A percentile compares a stretch with the other conserved stretches of the same genome.
These are phyloP conservation scores for Drechslerella stenobrocha DNA, from an alignment of 2,329 filamentous ascomycete genomes.

Conservation along the genomic window DNA sequence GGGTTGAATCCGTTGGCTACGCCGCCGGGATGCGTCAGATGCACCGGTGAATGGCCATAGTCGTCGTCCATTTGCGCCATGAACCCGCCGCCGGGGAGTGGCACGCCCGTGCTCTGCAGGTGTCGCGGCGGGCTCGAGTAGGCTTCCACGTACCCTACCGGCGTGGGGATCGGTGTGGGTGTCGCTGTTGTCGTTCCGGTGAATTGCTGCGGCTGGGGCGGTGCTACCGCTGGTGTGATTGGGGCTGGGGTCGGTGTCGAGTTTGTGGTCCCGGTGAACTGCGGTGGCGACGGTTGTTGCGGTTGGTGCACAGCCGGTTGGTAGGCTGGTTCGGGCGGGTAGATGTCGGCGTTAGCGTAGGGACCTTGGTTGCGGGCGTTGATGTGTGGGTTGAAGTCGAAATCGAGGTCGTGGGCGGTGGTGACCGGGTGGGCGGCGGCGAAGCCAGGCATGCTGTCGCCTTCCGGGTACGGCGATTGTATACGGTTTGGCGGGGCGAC, in stretches of 20 bases:
- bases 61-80: slow-evolving; percentile 46
- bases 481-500: slow-evolving; percentile 27
- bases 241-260: slow-evolving; percentile 9
- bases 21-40: slow-evolving; percentile 21
- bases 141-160: slow-evolving; percentile 14
- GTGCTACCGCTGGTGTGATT: slow-evolving; percentile 4
- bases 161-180: slow-evolving; percentile 25
- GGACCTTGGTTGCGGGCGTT: slow-evolving; percentile 46
- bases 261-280: slow-evolving; percentile 18
- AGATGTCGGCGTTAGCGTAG: slow-evolving; percentile 45
- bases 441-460: slow-evolving; percentile 30
- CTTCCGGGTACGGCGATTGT: slow-evolving; percentile 41
- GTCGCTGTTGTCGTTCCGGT: slow-evolving; percentile 18
- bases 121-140: slow-evolving; percentile 25
- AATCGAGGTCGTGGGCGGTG: slow-evolving; percentile 12
- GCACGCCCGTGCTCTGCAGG: slow-evolving; percentile 6
- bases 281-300: slow-evolving; percentile 1
- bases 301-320: slow-evolving; percentile 13
- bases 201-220: slow-evolving; percentile 16
- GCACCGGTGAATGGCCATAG: slow-evolving; percentile 39
- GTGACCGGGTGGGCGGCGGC: neutral
- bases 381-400: slow-evolving; percentile 46
- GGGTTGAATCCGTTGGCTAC: slow-evolving; percentile 16
- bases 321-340: slow-evolving; percentile 42
- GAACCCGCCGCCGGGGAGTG: slow-evolving; percentile 14